These are phyloP conservation scores for Eragrostis nindensis DNA, from an alignment of 176 grass and related monocot species.

Conservation along the genomic window DNA sequence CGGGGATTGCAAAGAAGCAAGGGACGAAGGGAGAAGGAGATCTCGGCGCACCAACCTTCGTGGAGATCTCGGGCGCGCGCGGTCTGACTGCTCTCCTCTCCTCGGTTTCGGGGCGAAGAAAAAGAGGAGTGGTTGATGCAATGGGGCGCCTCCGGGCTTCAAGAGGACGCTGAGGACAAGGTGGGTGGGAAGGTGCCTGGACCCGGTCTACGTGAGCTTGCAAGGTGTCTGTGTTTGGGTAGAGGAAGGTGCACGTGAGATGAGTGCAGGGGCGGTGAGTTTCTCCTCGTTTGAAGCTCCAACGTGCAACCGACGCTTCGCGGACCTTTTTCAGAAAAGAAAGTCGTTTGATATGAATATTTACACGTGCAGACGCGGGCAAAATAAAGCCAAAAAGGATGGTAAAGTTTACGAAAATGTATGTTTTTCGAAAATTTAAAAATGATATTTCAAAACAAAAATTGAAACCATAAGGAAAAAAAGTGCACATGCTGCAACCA, in stretches of 20 bases:
- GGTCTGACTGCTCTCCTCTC: slow-evolving; percentile 13
- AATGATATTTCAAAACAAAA: not conserved
- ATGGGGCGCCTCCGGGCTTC: slow-evolving; percentile 1
- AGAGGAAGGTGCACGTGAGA: not conserved
- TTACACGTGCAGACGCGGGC: not conserved
- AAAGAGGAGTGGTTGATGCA: slow-evolving; percentile 31
- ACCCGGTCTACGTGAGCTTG: slow-evolving; percentile 2
- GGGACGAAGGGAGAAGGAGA: not conserved
- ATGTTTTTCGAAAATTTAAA: not conserved
- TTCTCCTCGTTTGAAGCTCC: slow-evolving; percentile 40
- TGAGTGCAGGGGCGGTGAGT: not conserved
- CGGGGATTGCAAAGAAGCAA: not conserved
- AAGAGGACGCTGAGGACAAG: not conserved
- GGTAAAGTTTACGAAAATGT: not conserved
- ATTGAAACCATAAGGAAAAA: not conserved
- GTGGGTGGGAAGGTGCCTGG: not conserved
- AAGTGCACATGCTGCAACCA: too few relatives aligned
- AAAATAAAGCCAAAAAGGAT: not conserved
- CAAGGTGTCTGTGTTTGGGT: not conserved
- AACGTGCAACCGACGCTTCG: slow-evolving; percentile 39
- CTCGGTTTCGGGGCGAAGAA: slow-evolving; percentile 29
- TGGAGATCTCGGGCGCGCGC: slow-evolving; percentile 37
- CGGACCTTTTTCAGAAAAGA: not conserved
- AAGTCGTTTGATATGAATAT: slow-evolving; percentile 23
- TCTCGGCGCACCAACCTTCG: slow-evolving; percentile 19